Conservation (phyloP, 345 rosid species). For the Eucalyptus decipiens region DNA sequence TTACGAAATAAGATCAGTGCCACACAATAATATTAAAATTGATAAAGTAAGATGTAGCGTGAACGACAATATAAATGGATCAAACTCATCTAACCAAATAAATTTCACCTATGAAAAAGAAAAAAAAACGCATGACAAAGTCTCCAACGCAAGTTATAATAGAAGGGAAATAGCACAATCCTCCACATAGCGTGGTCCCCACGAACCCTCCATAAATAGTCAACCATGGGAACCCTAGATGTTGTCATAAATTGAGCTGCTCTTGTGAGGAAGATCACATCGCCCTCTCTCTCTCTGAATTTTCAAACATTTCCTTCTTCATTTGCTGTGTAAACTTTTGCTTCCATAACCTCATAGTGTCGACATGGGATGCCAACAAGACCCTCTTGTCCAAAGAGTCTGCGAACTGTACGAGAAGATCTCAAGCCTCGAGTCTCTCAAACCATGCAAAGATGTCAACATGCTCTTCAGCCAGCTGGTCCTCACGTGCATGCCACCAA, state of each 20-base stretch:
- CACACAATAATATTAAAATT: neutral
- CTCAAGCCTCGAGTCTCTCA: constrained; percentile 52
- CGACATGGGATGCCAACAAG: constrained; percentile 80
- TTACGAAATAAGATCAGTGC: neutral
- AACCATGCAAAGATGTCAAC: constrained; percentile 82
- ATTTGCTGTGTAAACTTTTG: neutral
- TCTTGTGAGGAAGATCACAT: neutral
- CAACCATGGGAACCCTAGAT: neutral
- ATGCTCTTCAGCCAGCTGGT: constrained; percentile 72
- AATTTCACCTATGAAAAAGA: neutral
- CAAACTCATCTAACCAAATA: neutral
- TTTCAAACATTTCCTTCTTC: neutral
- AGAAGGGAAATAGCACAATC: neutral
- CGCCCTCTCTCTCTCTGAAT: neutral
- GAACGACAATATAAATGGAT: neutral
- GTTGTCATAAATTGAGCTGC: neutral
- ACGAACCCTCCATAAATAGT: neutral
- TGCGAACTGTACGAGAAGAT: constrained; percentile 50
- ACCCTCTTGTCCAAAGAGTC: constrained; percentile 39
- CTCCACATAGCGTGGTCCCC: neutral
- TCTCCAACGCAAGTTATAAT: neutral
- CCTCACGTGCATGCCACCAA: constrained; percentile 71
- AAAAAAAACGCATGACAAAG: neutral
- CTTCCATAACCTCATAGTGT: constrained; percentile 23
- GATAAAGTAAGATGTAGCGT: neutral